phyloP scores from a whole-genome alignment of 495 filamentous ascomycete genomes.

The Aspergillus campestris region DNA sequence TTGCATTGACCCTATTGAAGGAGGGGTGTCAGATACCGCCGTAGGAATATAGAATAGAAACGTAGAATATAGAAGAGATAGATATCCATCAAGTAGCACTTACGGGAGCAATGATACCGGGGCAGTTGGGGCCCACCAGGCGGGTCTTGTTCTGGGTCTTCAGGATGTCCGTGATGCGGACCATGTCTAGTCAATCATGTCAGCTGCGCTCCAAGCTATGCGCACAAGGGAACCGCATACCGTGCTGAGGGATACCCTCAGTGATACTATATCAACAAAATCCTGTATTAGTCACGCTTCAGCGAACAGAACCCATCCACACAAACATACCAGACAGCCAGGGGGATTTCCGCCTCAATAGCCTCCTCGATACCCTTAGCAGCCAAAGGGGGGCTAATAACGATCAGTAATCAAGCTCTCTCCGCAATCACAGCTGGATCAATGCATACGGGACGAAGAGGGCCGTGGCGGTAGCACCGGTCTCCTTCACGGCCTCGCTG shows the following conservation, averaged over 20 bases:
- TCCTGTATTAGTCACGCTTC: constrained; percentile 6
- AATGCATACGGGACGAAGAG: constrained; percentile 88
- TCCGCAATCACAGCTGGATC: neutral
- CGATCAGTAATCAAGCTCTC: constrained; percentile 9
- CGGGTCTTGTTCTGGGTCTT: constrained; percentile 97
- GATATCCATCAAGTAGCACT: constrained; percentile 10
- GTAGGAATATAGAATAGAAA: no score
- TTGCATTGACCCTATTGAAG: constrained; percentile 83
- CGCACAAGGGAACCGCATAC: constrained; percentile 37
- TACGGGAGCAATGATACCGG: constrained; percentile 89
- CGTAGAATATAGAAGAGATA: no score
- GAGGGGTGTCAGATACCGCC: no score
- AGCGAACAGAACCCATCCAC: constrained; percentile 7
- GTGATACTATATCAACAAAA: constrained; percentile 57
- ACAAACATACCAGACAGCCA: constrained; percentile 71
- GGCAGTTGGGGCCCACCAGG: constrained; percentile 95
- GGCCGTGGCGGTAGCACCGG: constrained; percentile 81
- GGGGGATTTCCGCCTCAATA: constrained; percentile 79
- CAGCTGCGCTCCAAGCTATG: constrained; percentile 10
- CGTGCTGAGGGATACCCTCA: constrained; percentile 95
- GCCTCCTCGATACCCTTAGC: constrained; percentile 96
- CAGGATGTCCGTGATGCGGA: constrained; percentile 95
- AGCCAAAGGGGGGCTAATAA: constrained; percentile 70
- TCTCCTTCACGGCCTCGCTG: constrained; percentile 79
- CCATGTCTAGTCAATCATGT: constrained; percentile 66